Conservation (phyloP, 352 stramenopile genomes). For the Phytophthora nicotianae region DNA sequence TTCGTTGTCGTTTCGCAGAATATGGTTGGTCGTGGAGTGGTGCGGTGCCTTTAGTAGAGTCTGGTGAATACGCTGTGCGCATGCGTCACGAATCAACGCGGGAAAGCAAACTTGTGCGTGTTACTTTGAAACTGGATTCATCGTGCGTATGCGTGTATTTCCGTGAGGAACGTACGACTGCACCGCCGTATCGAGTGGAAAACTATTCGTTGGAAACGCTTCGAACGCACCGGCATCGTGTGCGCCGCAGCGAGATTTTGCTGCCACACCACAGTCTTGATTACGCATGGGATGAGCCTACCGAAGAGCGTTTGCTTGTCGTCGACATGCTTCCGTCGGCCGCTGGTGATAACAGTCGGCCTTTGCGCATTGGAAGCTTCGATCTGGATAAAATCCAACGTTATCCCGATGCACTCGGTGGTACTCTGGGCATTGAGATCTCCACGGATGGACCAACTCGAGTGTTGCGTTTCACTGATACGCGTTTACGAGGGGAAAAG, state of each 20-base stretch:
- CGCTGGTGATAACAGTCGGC: constrained; percentile 86
- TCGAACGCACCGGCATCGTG: constrained; percentile 81
- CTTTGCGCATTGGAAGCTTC: constrained; percentile 84
- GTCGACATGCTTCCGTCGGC: constrained; percentile 90
- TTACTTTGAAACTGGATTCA: constrained; percentile 79
- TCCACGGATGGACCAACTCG: constrained; percentile 85
- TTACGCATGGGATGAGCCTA: constrained; percentile 90
- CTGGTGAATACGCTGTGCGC: constrained; percentile 81
- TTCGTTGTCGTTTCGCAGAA: constrained; percentile 77
- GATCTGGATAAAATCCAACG: constrained; percentile 80
- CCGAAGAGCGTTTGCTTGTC: constrained; percentile 75
- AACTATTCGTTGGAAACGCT: constrained; percentile 91
- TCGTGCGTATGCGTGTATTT: constrained; percentile 86
- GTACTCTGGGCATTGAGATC: constrained; percentile 83
- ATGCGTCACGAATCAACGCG: constrained; percentile 85
- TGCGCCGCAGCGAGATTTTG: constrained; percentile 84
- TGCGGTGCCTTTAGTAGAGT: constrained; percentile 72
- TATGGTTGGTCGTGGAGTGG: constrained; percentile 87
- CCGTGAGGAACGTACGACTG: constrained; percentile 75
- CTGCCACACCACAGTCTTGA: constrained; percentile 87
- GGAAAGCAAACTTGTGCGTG: constrained; percentile 76
- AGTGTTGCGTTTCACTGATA: constrained; percentile 88
- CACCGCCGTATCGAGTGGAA: constrained; percentile 85
- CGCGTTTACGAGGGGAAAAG: constrained; percentile 63
- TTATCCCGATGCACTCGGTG: constrained; percentile 76